Evolutionary conservation across 805 yeast species (phyloP), one percentile per base, ranked within the genome.

Genomic region (Saturnispora silvae): DNA sequence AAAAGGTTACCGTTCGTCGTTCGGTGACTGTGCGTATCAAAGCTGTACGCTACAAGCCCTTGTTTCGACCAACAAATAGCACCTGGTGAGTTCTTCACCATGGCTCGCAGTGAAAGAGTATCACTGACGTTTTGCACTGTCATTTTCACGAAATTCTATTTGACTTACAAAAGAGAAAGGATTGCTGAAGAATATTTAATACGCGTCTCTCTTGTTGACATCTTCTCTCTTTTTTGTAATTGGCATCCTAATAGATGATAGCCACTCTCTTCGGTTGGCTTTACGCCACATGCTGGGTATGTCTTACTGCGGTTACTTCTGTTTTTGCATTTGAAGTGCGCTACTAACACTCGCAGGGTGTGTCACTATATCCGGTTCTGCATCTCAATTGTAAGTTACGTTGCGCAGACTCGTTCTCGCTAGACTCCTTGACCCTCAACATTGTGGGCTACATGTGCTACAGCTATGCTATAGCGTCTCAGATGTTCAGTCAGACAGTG

Each of bases 31-130:
- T 34, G 28, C 4, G 33, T 14, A 15, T 36, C 40, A 6, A 41
- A 17, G 40, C 54, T 47, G 47, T 79, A 84, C 1, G 95, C 94
- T 23, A 87, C 70, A 47, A 84, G 74, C 11, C 96, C 96, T 46
- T 77, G 81, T 45, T 76, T 72, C 9, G 94, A 81, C 95, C 95
- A 85, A 9, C 84, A 69, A 8, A 79, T 35, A 13, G 41, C 33
- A 23, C 40, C 31, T 8, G 26, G 15, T 17, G 27, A 39, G n/a
- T 19, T 28, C 4, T 14, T 29, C 5, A 25, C 19, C 4, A 28
- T 28, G 7, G 54, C 32, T 14, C 54, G 40, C 14, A 48, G 45
- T 18, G 49, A 45, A 5, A 51, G 42, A 4, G 50, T 48, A 23
- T 53, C 58, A 28, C 52, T 49, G 18, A 48, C 35, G 25, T 30